These are phyloP conservation scores for Plasmodium fragile DNA, from an alignment of 169 alveolate species.

Conservation along the genomic window DNA sequence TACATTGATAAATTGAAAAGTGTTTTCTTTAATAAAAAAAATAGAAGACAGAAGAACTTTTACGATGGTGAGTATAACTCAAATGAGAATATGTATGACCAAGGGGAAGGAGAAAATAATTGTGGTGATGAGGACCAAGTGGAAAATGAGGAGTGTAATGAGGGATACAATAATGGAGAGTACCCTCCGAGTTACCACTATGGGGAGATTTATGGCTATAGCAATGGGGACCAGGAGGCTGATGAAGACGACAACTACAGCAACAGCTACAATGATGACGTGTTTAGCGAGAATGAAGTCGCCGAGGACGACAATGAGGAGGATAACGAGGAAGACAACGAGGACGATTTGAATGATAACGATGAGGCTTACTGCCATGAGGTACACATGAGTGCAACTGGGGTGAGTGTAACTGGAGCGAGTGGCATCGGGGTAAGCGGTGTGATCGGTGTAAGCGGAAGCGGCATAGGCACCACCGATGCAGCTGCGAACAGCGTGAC, in stretches of 20 bases:
- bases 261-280: slow-evolving; percentile 4
- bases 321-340: background rate
- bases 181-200: background rate
- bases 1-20: slow-evolving; percentile 79
- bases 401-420: no score
- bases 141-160: background rate
- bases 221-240: background rate
- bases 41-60: background rate
- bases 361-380: background rate
- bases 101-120: background rate
- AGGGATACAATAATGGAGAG: background rate
- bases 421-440: background rate
- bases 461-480: background rate
- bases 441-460: background rate
- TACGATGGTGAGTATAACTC: slow-evolving; percentile 14
- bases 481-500: background rate
- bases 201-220: background rate
- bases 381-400: background rate
- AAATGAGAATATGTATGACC: slow-evolving; percentile 5
- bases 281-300: background rate
- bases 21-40: slow-evolving; percentile 58
- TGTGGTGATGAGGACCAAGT: background rate
- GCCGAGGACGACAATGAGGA: background rate
- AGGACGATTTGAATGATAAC: background rate
- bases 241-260: slow-evolving; percentile 23